Evolutionary conservation across 176 grass and related monocot species (phyloP).

Genomic region (Triticum urartu): DNA sequence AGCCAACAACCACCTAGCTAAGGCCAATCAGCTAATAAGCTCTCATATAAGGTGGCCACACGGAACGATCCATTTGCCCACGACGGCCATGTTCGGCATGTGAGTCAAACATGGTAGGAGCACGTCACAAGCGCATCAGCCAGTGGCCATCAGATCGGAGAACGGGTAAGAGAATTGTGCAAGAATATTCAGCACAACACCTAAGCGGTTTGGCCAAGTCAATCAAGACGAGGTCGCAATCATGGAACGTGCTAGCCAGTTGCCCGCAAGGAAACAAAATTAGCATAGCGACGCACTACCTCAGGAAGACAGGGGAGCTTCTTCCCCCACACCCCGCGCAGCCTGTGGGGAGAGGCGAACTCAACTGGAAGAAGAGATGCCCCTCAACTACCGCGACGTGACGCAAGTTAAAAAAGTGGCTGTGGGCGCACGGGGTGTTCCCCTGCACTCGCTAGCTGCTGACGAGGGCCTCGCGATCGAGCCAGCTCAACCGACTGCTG

Average conservation of each 20-base stretch:
- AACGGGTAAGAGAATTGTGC: not conserved
- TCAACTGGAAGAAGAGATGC: not conserved
- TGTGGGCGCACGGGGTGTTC: slow-evolving; percentile 10
- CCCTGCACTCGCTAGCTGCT: not conserved
- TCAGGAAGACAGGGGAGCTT: slow-evolving; percentile 24
- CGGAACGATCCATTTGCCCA: not conserved
- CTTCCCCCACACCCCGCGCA: not conserved
- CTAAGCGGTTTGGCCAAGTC: slow-evolving; percentile 38
- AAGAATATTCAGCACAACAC: slow-evolving; percentile 21
- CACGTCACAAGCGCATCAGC: slow-evolving; percentile 29
- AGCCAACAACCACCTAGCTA: slow-evolving; percentile 21
- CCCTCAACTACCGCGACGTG: slow-evolving; percentile 44
- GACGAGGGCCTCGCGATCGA: not conserved
- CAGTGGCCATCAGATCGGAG: slow-evolving; percentile 3
- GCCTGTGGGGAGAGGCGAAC: not conserved
- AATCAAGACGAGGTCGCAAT: slow-evolving; percentile 32
- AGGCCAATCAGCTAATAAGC: slow-evolving; percentile 22
- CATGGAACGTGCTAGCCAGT: slow-evolving; percentile 2
- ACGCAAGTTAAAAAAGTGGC: not conserved
- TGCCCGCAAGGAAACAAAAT: slow-evolving; percentile 31
- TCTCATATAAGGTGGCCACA: not conserved
- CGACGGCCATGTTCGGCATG: slow-evolving; percentile 10
- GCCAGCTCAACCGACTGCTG: slow-evolving; percentile 24
- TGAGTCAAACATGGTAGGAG: slow-evolving; percentile 47
- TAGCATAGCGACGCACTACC: slow-evolving; percentile 11